Base-by-base conservation (phyloP, 306 rosid species). In the Castanopsis chinensis region DNA sequence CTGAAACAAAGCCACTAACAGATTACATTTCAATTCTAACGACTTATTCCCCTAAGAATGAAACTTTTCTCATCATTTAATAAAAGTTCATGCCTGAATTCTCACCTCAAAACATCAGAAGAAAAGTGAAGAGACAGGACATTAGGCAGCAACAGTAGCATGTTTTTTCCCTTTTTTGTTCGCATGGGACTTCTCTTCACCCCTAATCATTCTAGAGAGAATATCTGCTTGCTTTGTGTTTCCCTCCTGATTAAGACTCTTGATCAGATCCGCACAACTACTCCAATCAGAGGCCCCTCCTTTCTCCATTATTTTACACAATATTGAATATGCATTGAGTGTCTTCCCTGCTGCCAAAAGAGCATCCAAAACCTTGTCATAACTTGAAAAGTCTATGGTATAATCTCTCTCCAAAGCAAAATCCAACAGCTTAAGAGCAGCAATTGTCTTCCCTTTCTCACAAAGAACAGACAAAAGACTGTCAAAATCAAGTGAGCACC, bases 201-300 rank as follows among this genome's bases (percentile, higher is more conserved):
- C 90, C 81, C 83, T 91, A 10, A 87, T 87, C 97, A 88, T 87
- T 86, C 98, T 88, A 25, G 93, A 91, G 73, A 94, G 90, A 71
- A 92, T 54, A 81, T 92, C 98, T 4, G 97, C 97, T 87, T 92
- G 98, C 86, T 92, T 94, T 74, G 98, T 91, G 89, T 94, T 91
- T 57, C 98, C 98, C 75, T 92, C 97, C 78, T 79, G 77, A 77
- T 87, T 94, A 63, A 94, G 97, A 87, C 90, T 88, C 79, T 69
- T 89, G 74, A 94, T 90, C 78, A 92, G 87, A 83, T 90, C 91
- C 49, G 83, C 88, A 60, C 80, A 77, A 85, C 93, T 86, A 68
- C 88, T 84, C 97, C 97, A 94, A 71, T 88, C 90, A 0, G 85
- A 75, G 43, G 72, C 83, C 69, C 89, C 91, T 83, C 99, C 88